Evolutionary conservation across 2,329 filamentous ascomycete genomes (phyloP), one percentile per base, ranked within the genome.

Genomic region (Lasiodiplodia sp.): DNA sequence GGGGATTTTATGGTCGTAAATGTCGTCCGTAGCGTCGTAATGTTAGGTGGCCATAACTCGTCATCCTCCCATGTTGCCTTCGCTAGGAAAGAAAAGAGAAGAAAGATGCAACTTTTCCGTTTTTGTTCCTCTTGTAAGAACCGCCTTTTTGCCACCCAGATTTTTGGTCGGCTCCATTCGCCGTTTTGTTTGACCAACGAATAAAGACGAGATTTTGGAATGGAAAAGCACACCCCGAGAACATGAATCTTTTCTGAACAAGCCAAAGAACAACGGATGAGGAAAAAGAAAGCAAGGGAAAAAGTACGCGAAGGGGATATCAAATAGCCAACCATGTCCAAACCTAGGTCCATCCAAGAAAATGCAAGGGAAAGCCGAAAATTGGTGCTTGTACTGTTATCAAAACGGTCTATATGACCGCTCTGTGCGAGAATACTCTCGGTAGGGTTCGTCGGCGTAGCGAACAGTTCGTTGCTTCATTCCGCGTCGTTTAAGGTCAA

Each of bases 41-140:
- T 64, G 31, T 8, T 63, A 44, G 23, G 47, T 28, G 47, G 60
- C 60, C 60, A 34, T 64, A 52, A 64, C 10, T 64, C 60, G 60
- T 64, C 6, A 38, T 64, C 47, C 23, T 53, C 60, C 47, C 47
- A 52, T 64, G 47, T 34, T 64, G 47, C n/a, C 60, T 28, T 34
- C n/a, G 25, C 31, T 25, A 44, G 21, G n/a, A 34, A n/a, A 34
- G 31, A 49, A 18, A 51, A 63, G 23, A 37, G 16, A 52, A 51
- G 16, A 37, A 23, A n/a, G 38, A 40, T 38, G 28, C 18, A 64
- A 64, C 47, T 64, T 64, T 64, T 64, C 31, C 60, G 18, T 25
- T 64, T 64, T 64, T 64, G 60, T 37, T 52, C 60, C 47, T 64
- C 47, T 64, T 64, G 60, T 47, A 64, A 52, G 47, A 38, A 51